These are phyloP conservation scores for Boletus sensibilis DNA, from an alignment of 768 basidiomycete species.

Conservation along the genomic window DNA sequence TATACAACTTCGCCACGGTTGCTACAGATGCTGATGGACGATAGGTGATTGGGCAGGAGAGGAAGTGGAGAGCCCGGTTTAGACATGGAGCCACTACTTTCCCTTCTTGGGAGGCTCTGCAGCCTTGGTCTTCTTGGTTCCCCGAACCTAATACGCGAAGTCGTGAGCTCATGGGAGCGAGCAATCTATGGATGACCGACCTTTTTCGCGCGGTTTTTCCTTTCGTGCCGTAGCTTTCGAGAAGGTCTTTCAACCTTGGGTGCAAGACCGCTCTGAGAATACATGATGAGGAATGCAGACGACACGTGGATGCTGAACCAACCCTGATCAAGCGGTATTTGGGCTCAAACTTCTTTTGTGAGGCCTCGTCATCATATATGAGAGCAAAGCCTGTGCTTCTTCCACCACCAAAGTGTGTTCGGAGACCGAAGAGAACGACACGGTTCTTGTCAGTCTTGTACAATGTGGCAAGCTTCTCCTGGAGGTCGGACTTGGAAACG, in stretches of 20 bases:
- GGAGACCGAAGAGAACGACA: slow-evolving; percentile 92
- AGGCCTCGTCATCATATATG: slow-evolving; percentile 94
- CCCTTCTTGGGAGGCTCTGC: slow-evolving; percentile 89
- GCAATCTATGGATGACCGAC: slow-evolving; percentile 40
- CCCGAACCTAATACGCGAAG: slow-evolving; percentile 65
- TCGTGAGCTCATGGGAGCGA: slow-evolving; percentile 14
- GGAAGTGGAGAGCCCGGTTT: slow-evolving; percentile 14
- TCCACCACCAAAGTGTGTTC: slow-evolving; percentile 98
- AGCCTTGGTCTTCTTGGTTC: slow-evolving; percentile 94
- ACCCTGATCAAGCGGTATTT: slow-evolving; percentile 93
- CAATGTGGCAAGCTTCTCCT: slow-evolving; percentile 85
- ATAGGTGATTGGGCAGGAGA: slow-evolving; percentile 22
- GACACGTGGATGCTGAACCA: slow-evolving; percentile 35
- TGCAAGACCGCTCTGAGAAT: slow-evolving; percentile 57
- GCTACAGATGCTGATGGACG: slow-evolving; percentile 37
- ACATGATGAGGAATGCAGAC: slow-evolving; percentile 3
- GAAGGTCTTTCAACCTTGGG: slow-evolving; percentile 87
- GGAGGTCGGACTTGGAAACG: slow-evolving; percentile 88
- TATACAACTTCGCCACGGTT: slow-evolving; percentile 40
- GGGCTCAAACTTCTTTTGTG: slow-evolving; percentile 97
- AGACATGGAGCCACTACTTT: slow-evolving; percentile 56
- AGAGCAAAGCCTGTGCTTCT: slow-evolving; percentile 94
- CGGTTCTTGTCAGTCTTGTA: slow-evolving; percentile 93
- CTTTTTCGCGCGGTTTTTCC: slow-evolving; percentile 99
- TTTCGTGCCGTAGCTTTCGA: slow-evolving; percentile 98